phyloP scores from a whole-genome alignment of 305 asterid genomes.

The Vinca major region DNA sequence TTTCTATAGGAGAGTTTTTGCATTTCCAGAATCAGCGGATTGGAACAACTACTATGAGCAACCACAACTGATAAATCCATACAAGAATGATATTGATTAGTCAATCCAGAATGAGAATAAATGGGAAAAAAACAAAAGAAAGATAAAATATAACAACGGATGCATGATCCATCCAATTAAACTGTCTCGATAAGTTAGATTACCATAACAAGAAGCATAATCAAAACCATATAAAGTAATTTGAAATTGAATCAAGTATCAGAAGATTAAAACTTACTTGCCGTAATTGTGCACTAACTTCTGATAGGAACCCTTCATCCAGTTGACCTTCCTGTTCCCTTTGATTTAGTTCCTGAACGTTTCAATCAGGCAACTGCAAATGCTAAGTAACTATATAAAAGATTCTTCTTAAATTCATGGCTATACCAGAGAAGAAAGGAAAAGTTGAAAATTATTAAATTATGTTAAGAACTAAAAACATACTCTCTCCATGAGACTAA shows the following conservation, averaged over 20 bases:
- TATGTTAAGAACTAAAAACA: conserved; percentile 9
- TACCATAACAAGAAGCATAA: not conserved
- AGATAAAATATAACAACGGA: not conserved
- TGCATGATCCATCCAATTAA: not conserved
- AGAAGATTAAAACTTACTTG: conserved; percentile 45
- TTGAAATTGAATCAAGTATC: not conserved
- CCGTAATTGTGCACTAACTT: conserved; percentile 82
- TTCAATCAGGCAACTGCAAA: conserved; percentile 18
- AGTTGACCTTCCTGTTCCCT: conserved; percentile 90
- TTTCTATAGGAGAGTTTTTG: not conserved
- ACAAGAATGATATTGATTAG: not conserved
- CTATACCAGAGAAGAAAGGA: not conserved
- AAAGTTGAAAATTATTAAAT: not conserved
- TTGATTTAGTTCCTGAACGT: conserved; percentile 62
- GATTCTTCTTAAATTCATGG: not conserved
- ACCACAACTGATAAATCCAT: not conserved
- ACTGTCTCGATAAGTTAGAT: not conserved
- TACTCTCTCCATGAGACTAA: conserved; percentile 73
- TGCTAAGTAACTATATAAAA: not conserved
- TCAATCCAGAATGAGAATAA: not conserved
- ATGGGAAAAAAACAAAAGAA: too few species aligned
- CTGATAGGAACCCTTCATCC: conserved; percentile 89
- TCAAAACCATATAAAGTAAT: not conserved
- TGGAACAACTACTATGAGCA: not conserved
- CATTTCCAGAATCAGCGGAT: not conserved